Evolutionary conservation across 2,329 filamentous ascomycete species (phyloP), one percentile per base, ranked within the genome.

Genomic region (Botrytis fragariae): DNA sequence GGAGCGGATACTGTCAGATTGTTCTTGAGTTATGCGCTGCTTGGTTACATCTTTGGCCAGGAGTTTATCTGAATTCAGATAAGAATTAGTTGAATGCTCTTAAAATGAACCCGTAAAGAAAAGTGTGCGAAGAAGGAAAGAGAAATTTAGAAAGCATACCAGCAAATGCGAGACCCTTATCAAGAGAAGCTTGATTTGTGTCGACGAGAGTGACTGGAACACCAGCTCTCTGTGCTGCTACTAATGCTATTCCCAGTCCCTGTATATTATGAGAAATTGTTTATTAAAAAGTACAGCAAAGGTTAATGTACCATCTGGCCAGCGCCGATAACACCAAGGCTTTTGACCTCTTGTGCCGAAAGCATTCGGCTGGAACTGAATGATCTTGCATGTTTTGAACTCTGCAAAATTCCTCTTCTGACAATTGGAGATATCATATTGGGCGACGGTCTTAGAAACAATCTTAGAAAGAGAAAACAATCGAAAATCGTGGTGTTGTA

Each of bases 171-270:
- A 98, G 83, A 64, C 94, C 94, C 85, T 97, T 98, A 80, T 96
- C 91, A 75, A 99, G 87, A 25, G 95, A 93, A 63, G 91, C 88
- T 83, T 97, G 90, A 18, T 92, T 96, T 75, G 84, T 92, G 82
- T 99, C 96, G 74, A 99, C 89, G 59, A 99, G 83, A 18, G 89
- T 94, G 20, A 99, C 95, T 4, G 94, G 92, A 0, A 99, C 89
- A 74, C 90, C 86, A 61, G 95, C 95, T 82, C 86, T 94, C 77
- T 93, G 91, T 61, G 95, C 94, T 69, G 95, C 96, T 64, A 99
- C 95, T 25, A 99, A 89, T 69, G 96, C 96, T 82, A 99, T 99
- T 74, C 96, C 96, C 62, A 99, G 86, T 74, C 96, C 96, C 95
- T 98, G 78, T 4, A 48, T 20, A 4, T 4, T 2, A 37, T 73